These are phyloP conservation scores for Collybia sordida DNA, from an alignment of 768 basidiomycete genomes.

Conservation along the genomic window DNA sequence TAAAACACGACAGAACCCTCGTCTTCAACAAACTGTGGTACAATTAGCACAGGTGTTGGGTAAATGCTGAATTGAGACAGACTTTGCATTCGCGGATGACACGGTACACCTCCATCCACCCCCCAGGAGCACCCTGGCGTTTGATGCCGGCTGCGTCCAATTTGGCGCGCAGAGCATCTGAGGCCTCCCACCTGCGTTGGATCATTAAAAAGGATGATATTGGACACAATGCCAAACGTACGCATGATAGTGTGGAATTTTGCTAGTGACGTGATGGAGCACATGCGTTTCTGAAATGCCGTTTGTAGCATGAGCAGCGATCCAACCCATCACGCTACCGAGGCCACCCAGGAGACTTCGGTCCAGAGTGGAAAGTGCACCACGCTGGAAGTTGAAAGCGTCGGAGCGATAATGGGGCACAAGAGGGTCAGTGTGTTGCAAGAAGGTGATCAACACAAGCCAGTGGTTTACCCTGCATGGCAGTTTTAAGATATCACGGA, in stretches of 20 bases:
- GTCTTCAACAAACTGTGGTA: conserved; percentile 70
- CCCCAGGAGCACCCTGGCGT: conserved; percentile 58
- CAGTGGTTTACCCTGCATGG: conserved; percentile 39
- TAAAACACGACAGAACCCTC: conserved; percentile 76
- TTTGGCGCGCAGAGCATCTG: conserved; percentile 68
- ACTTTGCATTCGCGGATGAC: conserved; percentile 65
- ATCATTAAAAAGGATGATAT: conserved; percentile 16
- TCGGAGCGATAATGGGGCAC: conserved; percentile 56
- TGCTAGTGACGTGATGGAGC: conserved; percentile 75
- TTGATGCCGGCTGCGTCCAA: conserved; percentile 54
- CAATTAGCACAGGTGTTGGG: background rate
- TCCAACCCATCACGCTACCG: conserved; percentile 66
- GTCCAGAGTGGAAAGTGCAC: conserved; percentile 57
- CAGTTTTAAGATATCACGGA: conserved; percentile 1
- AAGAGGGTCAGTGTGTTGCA: conserved; percentile 61
- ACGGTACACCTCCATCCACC: conserved; percentile 67
- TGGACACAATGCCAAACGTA: conserved; percentile 21
- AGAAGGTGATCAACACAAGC: conserved; percentile 55
- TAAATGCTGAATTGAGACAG: conserved; percentile 4
- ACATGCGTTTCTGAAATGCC: conserved; percentile 85
- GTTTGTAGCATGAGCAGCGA: conserved; percentile 69
- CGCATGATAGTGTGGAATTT: conserved; percentile 84
- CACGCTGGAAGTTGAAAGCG: conserved; percentile 54
- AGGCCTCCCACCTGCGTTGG: conserved; percentile 69
- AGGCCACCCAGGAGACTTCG: conserved; percentile 53